Percentiles rank a stretch among this genome's conserved stretches.
These are phyloP conservation scores for Septoria petroselini DNA, from an alignment of 2,329 filamentous ascomycete species.

Conservation along the genomic window DNA sequence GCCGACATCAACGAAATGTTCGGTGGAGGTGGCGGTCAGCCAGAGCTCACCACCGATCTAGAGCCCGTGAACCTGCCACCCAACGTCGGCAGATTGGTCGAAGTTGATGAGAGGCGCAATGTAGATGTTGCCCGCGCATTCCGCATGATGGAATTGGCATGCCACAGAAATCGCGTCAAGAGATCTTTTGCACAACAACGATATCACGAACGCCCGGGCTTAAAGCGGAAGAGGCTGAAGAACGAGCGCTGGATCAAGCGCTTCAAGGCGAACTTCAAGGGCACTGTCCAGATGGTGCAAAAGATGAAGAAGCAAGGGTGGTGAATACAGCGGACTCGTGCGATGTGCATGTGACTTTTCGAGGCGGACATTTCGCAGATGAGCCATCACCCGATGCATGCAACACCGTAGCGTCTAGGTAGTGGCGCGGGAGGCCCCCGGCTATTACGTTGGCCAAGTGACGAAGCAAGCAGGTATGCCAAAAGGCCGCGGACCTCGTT, in stretches of 20 bases:
- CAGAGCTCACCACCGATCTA: not conserved
- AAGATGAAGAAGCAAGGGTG: conserved; percentile 75
- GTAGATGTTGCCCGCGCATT: conserved; percentile 52
- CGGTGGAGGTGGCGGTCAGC: not conserved
- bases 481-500: no score
- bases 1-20: not conserved
- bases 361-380: not conserved
- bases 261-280: conserved; percentile 67
- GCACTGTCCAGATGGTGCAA: conserved; percentile 61
- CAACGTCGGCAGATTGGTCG: conserved; percentile 42
- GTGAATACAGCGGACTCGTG: conserved; percentile 44
- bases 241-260: conserved; percentile 66
- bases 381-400: not conserved
- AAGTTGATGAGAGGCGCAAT: conserved; percentile 36
- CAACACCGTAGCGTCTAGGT: not conserved
- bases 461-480: not conserved
- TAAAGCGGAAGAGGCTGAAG: conserved; percentile 73
- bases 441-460: no score
- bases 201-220: conserved; percentile 70
- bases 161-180: conserved; percentile 57
- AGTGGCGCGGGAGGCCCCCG: no score
- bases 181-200: conserved; percentile 57
- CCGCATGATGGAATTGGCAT: conserved; percentile 44
- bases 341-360: no score
- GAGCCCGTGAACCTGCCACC: conserved; percentile 39